Evolutionary conservation across 73 alveolate species (phyloP), one percentile per base, ranked within the genome.

Genomic region (Effrenium voratum): DNA sequence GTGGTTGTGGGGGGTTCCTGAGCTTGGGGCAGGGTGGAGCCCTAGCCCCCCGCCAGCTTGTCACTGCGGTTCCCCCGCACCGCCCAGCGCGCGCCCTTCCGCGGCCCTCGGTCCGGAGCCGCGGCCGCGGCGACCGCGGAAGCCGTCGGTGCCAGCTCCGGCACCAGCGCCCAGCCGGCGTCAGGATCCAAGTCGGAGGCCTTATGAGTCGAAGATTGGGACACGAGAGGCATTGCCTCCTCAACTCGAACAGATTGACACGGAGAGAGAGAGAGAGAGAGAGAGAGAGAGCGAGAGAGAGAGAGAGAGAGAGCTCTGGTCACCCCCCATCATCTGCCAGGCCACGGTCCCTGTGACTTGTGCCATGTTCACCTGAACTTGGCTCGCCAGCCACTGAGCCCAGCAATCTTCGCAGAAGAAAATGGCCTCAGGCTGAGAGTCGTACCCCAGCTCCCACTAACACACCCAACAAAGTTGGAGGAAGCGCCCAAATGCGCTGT

Each of bases 371-470:
- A 4, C 34, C 36, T 12, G 75, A 4, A 8, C 8, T 38, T 12
- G 24, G 26, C 43, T 55, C 26, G 57, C 38, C 3, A 75, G 36
- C 90, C 90, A 79, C 0, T 44, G 68, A 5, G 32, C 26, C 90
- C 90, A 79, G 66, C 90, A 79, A 32, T 41, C 30, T 46, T 79
- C 90, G 32, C 90, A 79, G 44, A 45, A 79, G 44, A 79, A 79
- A 12, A 41, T 5, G 43, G 60, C n/a, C n/a, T n/a, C n/a, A n/a
- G n/a, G n/a, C n/a, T n/a, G n/a, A n/a, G n/a, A n/a, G n/a, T n/a
- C n/a, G n/a, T n/a, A n/a, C n/a, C n/a, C n/a, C n/a, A n/a, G n/a
- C n/a, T n/a, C n/a, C n/a, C n/a, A n/a, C n/a, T n/a, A n/a, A n/a
- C n/a, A n/a, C n/a, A n/a, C n/a, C n/a, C n/a, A n/a, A n/a, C n/a